Conservation (phyloP, 768 basidiomycete species). For the Clitopilus hobsonii region DNA sequence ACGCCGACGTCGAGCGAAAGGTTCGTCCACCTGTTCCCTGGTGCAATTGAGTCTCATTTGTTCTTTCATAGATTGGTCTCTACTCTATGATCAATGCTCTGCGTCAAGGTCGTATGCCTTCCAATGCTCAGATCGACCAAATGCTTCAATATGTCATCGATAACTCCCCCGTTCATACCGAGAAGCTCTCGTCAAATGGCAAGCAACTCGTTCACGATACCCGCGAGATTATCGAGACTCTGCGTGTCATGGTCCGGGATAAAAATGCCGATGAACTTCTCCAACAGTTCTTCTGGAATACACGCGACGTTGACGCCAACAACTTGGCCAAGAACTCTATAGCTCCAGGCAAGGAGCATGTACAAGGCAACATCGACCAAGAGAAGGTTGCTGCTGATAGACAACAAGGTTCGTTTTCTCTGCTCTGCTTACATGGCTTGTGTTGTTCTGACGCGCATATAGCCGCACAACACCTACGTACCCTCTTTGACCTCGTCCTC, state of each 20-base stretch:
- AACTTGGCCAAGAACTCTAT: constrained; percentile 1
- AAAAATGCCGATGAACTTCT: constrained; percentile 92
- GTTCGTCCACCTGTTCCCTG: constrained; percentile 16
- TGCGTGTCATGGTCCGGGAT: constrained; percentile 62
- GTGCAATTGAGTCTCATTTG: constrained; percentile 1
- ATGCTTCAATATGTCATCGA: constrained; percentile 63
- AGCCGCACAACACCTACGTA: constrained; percentile 86
- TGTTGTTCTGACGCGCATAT: constrained; percentile 4
- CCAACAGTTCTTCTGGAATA: constrained; percentile 88
- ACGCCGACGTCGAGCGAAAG: constrained; percentile 81
- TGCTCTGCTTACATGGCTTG: not conserved
- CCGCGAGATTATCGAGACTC: constrained; percentile 76
- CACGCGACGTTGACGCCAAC: constrained; percentile 42
- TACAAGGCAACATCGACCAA: constrained; percentile 28
- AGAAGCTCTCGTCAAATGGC: constrained; percentile 74
- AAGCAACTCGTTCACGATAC: constrained; percentile 70
- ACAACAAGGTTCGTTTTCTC: constrained; percentile 45
- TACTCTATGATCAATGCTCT: constrained; percentile 83
- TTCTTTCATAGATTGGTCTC: constrained; percentile 49
- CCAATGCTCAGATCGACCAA: constrained; percentile 75
- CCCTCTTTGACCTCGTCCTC: constrained; percentile 77
- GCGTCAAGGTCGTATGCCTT: constrained; percentile 71
- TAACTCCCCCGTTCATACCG: constrained; percentile 52
- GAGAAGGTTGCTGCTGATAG: constrained; percentile 51
- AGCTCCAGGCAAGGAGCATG: constrained; percentile 30